Conservation (phyloP, 345 rosid species). For the Moricandia arvensis region DNA sequence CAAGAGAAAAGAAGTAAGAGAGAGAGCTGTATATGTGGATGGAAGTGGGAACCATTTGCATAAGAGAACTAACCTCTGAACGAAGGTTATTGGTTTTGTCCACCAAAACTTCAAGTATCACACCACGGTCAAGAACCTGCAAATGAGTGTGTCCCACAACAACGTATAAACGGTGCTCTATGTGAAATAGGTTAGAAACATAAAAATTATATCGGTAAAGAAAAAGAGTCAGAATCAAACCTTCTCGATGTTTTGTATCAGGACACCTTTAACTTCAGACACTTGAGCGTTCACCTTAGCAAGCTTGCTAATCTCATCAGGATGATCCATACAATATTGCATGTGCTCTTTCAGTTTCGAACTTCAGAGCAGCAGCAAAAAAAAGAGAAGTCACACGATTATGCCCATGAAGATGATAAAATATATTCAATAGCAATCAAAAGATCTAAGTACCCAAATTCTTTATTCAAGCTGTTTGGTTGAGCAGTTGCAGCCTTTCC, state of each 20-base stretch:
- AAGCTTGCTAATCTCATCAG: constrained; percentile 97
- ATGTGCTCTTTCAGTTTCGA: constrained; percentile 89
- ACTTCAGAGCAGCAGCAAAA: constrained; percentile 39
- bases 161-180: not conserved
- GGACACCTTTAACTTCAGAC: constrained; percentile 94
- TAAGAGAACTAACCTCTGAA: constrained; percentile 61
- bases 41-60: constrained; percentile 13
- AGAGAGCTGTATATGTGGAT: not conserved
- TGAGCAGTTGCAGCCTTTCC: constrained; percentile 84
- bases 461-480: constrained; percentile 74
- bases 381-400: not conserved
- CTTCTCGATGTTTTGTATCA: constrained; percentile 99
- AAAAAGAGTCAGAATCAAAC: constrained; percentile 35
- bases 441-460: constrained; percentile 52
- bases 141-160: constrained; percentile 4
- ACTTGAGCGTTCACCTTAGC: constrained; percentile 98
- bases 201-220: not conserved
- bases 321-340: constrained; percentile 92
- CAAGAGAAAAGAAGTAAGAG: not conserved
- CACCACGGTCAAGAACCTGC: constrained; percentile 95
- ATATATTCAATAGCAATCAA: not conserved
- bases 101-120: constrained; percentile 84
- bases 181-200: too few species aligned
- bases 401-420: not conserved
- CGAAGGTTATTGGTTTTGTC: constrained; percentile 96